Base-by-base conservation (phyloP, 768 basidiomycete species). In the Lanmaoa pseudosensibilis region DNA sequence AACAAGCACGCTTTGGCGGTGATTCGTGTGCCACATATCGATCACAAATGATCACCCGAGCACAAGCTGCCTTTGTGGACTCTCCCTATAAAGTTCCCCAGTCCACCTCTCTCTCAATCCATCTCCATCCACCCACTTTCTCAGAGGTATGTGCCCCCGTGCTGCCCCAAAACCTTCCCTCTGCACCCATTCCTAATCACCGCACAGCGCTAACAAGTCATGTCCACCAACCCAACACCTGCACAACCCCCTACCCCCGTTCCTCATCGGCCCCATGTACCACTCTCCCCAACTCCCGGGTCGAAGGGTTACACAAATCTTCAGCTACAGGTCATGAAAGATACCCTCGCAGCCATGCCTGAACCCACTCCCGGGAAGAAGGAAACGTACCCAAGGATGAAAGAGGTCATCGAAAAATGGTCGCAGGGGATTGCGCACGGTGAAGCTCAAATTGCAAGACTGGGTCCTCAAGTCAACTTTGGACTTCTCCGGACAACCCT, bases 1-100 rank as follows among this genome's bases (percentile, higher is more conserved):
- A 77, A 78, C 77, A 77, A 77, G 53, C 50, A 68, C 64, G 67
- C 69, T 72, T 67, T 73, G 58, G 71, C 74, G 36, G 55, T 46
- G 61, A 47, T 55, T 46, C 21, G 46, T 47, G 52, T 54, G 61
- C 57, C 62, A 68, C 60, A 69, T 64, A 71, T 67, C 62, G 65
- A 72, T 74, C 64, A 55, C 52, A 41, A 67, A 73, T 73, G 70
- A 64, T 66, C 48, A 30, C 56, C 55, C 55, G 47, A 59, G 60
- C 46, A 57, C 65, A 57, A 55, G 49, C 57, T 58, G 60, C 65
- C 69, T 69, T 68, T 65, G 69, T 74, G 54, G 61, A 46, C 47
- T 9, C 21, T 18, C 21, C 21, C 52, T 63, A 72, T 72, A 73
- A 73, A 73, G 39, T 39, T n/a, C 46, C 52, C 46, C 45, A 38